Evolutionary conservation across 257 asterid genomes (phyloP).

Genomic region (Solanum chilense): DNA sequence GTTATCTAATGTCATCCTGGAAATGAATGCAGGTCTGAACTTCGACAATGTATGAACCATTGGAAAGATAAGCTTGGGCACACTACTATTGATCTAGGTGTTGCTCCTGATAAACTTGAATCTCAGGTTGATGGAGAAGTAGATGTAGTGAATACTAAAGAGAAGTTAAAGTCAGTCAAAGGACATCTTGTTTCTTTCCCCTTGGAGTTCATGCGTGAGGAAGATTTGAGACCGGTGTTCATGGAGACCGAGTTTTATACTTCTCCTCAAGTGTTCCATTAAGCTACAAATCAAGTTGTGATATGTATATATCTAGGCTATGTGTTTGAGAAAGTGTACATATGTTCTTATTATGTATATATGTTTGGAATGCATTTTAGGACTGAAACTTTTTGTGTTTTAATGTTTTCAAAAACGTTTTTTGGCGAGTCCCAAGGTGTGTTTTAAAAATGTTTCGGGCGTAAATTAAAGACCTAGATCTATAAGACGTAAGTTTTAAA

Average conservation of each 20-base stretch:
- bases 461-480: no score
- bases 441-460: no score
- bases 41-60: constrained; percentile 63
- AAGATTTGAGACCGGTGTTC: constrained; percentile 75
- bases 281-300: constrained; percentile 3
- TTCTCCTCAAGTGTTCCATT: constrained; percentile 75
- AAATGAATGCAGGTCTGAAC: constrained; percentile 41
- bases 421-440: no score
- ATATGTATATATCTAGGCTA: not conserved
- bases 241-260: constrained; percentile 91
- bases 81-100: constrained; percentile 88
- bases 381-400: not conserved
- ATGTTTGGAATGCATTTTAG: not conserved
- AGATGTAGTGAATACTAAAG: constrained; percentile 22
- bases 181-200: constrained; percentile 91
- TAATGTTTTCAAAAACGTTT: not conserved
- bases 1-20: not conserved
- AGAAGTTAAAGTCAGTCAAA: constrained; percentile 38
- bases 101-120: constrained; percentile 60
- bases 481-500: no score
- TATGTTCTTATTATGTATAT: not conserved
- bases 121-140: constrained; percentile 25
- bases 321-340: not conserved
- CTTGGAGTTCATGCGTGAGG: constrained; percentile 78
- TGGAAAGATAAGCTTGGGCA: constrained; percentile 71